phyloP scores from a whole-genome alignment of 164 flowering plant genomes.

The Vitis amurensis region DNA sequence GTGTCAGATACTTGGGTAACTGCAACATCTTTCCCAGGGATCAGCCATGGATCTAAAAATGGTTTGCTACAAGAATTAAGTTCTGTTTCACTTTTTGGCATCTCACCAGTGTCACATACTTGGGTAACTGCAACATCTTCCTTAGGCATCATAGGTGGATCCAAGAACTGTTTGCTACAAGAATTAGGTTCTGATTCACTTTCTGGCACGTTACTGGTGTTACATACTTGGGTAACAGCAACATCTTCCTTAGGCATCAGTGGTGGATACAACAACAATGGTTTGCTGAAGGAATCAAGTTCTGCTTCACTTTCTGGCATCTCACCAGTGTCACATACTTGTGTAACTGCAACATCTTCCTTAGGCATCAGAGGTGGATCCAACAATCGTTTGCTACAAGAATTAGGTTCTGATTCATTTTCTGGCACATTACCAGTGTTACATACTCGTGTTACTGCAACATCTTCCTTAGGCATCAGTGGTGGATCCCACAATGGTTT shows the following conservation, averaged over 20 bases:
- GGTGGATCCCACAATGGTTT: neutral
- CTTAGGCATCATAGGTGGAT: too few species aligned
- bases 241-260: too few species aligned
- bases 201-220: neutral
- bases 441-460: neutral
- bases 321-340: too few species aligned
- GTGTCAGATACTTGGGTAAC: constrained; percentile 1
- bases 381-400: too few species aligned
- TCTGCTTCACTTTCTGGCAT: constrained; percentile 3
- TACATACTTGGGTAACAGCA: too few species aligned
- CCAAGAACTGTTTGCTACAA: constrained; percentile 3
- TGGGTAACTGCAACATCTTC: constrained; percentile 5
- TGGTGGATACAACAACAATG: too few species aligned
- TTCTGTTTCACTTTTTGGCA: too few species aligned
- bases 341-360: too few species aligned
- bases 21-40: constrained; percentile 18
- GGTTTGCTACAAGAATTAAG: too few species aligned
- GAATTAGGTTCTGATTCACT: constrained; percentile 8
- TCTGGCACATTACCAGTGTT: constrained; percentile 2
- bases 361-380: too few species aligned
- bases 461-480: constrained; percentile 16
- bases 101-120: constrained; percentile 5
- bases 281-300: too few species aligned
- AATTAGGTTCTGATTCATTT: too few species aligned
- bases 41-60: neutral